A percentile compares a stretch with the other conserved stretches of the same genome.
Evolutionary conservation across 2,329 filamentous ascomycete genomes (phyloP).

Genomic region (Lasiodiplodia sp.): DNA sequence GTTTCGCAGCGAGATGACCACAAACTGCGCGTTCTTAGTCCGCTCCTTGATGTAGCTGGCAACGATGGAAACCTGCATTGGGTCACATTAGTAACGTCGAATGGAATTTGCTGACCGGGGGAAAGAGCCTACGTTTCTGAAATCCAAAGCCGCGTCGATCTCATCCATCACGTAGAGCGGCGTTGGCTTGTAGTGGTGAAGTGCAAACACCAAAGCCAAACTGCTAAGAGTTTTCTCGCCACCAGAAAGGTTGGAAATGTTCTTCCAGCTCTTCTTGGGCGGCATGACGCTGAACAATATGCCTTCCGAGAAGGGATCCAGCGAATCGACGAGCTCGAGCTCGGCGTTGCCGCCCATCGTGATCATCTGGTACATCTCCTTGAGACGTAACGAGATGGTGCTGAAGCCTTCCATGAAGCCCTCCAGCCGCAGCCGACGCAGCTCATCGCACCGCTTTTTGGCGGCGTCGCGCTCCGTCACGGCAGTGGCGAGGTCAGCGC

Average conservation of each 20-base stretch:
- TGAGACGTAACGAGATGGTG: constrained; percentile 89
- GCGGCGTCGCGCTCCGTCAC: constrained; percentile 81
- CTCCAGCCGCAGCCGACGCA: constrained; percentile 87
- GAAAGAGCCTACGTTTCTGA: constrained; percentile 81
- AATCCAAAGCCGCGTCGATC: constrained; percentile 97
- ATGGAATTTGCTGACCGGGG: background rate
- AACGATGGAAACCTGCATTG: constrained; percentile 84
- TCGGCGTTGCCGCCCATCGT: constrained; percentile 99
- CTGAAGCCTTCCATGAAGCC: constrained; percentile 99
- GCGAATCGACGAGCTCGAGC: constrained; percentile 91
- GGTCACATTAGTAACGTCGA: constrained; percentile 5
- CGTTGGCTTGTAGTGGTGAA: constrained; percentile 98
- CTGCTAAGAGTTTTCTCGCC: constrained; percentile 97
- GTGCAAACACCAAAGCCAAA: constrained; percentile 93
- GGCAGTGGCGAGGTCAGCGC: constrained; percentile 82
- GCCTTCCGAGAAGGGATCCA: constrained; percentile 96
- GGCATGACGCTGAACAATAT: constrained; percentile 99
- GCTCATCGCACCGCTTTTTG: constrained; percentile 91
- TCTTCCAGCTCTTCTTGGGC: constrained; percentile 99
- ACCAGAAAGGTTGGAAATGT: constrained; percentile 93
- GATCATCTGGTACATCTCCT: constrained; percentile 99
- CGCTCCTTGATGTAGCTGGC: constrained; percentile 99
- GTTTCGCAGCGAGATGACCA: constrained; percentile 84
- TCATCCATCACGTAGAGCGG: constrained; percentile 99
- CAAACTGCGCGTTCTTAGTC: constrained; percentile 93